Conservation (phyloP, 2,329 filamentous ascomycete genomes). For the Cladosporium oxysporum region DNA sequence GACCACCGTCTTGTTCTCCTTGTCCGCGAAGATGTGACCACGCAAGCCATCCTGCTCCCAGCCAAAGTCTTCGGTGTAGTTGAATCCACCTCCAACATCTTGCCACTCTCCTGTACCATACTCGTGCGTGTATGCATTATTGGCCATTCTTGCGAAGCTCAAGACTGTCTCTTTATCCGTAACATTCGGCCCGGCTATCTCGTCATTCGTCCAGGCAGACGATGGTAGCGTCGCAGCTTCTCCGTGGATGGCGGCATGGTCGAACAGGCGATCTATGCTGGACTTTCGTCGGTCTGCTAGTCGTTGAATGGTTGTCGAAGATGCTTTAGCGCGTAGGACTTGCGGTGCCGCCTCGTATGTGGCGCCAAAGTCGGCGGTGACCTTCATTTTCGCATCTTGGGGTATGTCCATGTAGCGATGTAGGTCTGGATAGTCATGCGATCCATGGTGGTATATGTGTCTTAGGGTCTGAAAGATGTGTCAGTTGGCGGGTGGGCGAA, state of each 20-base stretch:
- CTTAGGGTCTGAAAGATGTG: conserved; percentile 60
- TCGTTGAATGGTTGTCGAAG: conserved; percentile 68
- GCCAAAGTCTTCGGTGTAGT: conserved; percentile 82
- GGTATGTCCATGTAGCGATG: conserved; percentile 76
- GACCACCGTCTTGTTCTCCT: conserved; percentile 78
- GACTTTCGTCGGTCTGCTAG: conserved; percentile 75
- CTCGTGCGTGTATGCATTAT: conserved; percentile 81
- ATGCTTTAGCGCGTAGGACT: conserved; percentile 46
- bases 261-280: conserved; percentile 76
- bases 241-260: conserved; percentile 68
- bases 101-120: conserved; percentile 72
- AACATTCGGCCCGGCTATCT: conserved; percentile 75
- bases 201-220: conserved; percentile 80
- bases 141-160: conserved; percentile 82
- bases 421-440: conserved; percentile 72
- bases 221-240: conserved; percentile 67
- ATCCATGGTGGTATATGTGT: conserved; percentile 91
- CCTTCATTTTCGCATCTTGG: conserved; percentile 49
- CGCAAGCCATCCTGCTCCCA: conserved; percentile 86
- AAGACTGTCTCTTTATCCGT: conserved; percentile 83
- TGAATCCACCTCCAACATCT: conserved; percentile 73
- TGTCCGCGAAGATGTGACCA: conserved; percentile 86
- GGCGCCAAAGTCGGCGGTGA: conserved; percentile 32
- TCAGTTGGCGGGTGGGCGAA: conserved; percentile 1
- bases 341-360: conserved; percentile 43